Conservation (phyloP, 192 early-diverging fungal species). For the Thamnidium elegans region DNA sequence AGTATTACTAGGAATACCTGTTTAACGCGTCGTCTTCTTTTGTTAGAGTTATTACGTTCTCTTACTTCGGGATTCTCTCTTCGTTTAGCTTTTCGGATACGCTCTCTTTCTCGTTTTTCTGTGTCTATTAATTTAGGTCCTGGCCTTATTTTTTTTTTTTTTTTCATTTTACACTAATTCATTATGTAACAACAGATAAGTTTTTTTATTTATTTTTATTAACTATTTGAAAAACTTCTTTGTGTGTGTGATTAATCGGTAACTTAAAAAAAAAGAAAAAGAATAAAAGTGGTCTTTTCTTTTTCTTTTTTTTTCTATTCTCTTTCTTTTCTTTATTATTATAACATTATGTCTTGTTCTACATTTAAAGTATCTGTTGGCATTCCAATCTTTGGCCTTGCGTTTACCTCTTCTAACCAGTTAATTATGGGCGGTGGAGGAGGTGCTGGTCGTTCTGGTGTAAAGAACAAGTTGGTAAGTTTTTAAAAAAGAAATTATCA, state of each 20-base stretch:
- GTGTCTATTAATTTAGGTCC: too few species aligned
- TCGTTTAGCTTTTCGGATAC: too few species aligned
- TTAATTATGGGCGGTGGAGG: constrained; percentile 85
- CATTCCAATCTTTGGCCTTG: constrained; percentile 61
- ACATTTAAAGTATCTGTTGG: constrained; percentile 48
- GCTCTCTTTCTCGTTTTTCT: too few species aligned
- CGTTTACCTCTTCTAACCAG: constrained; percentile 53
- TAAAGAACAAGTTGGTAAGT: constrained; percentile 85
- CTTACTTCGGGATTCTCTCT: too few species aligned
- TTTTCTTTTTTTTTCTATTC: not conserved
- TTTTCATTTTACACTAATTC: too few species aligned
- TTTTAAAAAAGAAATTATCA: not conserved
- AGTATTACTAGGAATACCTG: too few species aligned
- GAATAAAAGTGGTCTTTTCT: not conserved
- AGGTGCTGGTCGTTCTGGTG: constrained; percentile 72
- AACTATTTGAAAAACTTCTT: too few species aligned
- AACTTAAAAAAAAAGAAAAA: not conserved
- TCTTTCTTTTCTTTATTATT: not conserved
- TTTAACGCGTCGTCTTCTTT: too few species aligned
- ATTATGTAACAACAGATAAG: too few species aligned
- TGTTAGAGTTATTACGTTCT: too few species aligned
- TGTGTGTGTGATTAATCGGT: not conserved
- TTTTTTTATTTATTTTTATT: too few species aligned
- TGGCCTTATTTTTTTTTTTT: too few species aligned
- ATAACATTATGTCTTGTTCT: constrained; percentile 15